A percentile compares a stretch with the other conserved stretches of the same genome.
These are phyloP conservation scores for Mortierella sp. DNA, from an alignment of 371 early-diverging fungal species.

Conservation along the genomic window DNA sequence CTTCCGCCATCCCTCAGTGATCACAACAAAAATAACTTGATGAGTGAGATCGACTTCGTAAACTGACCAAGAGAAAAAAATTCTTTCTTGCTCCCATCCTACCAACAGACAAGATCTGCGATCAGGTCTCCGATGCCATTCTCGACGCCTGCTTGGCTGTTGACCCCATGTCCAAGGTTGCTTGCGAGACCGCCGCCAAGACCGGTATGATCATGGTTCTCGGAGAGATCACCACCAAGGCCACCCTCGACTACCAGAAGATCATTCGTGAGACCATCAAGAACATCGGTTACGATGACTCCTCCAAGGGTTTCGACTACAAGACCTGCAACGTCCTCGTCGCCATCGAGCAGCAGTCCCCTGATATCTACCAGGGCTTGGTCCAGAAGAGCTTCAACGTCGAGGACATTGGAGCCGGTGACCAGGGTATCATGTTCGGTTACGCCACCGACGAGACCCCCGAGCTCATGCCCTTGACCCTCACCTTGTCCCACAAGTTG, in stretches of 20 bases:
- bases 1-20: background rate
- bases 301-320: constrained; percentile 99
- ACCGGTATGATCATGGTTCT: constrained; percentile 99
- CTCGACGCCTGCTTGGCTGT: constrained; percentile 97
- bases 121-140: constrained; percentile 99
- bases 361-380: constrained; percentile 98
- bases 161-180: constrained; percentile 98
- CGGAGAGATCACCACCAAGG: constrained; percentile 99
- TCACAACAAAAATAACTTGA: background rate
- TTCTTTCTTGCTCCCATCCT: background rate
- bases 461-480: constrained; percentile 99
- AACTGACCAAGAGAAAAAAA: constrained; percentile 9
- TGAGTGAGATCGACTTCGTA: constrained; percentile 5
- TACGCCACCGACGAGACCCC: constrained; percentile 99
- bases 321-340: constrained; percentile 99
- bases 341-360: constrained; percentile 99
- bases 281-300: constrained; percentile 98
- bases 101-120: constrained; percentile 98
- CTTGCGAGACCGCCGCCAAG: constrained; percentile 99
- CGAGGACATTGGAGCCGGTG: constrained; percentile 99
- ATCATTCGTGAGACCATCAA: constrained; percentile 97
- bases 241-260: constrained; percentile 97
- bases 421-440: constrained; percentile 99
- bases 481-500: constrained; percentile 97
- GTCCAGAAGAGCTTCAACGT: constrained; percentile 90